Base-by-base conservation (phyloP, 108 stramenopile species). In the Craspedostauros australis region DNA sequence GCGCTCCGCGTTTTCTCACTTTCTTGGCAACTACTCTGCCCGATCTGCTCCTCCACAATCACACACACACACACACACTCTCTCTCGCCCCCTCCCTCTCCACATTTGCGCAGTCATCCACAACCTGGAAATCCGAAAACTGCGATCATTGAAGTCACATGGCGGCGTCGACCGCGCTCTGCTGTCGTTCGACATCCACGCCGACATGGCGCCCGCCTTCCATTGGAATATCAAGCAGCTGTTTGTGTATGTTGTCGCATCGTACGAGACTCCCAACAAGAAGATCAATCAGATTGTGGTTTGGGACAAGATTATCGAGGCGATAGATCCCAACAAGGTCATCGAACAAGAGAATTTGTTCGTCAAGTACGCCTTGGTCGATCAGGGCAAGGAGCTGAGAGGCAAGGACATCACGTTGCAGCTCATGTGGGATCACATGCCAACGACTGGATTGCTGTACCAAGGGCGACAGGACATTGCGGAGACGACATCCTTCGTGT, bases 401-500 rank as follows among this genome's bases (percentile, higher is more conserved):
- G 90, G 90, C 24, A 91, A 76, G 55, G 86, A 94, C 12, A 81
- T 98, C 5, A 73, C 77, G 14, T 62, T 97, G 36, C 68, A 68
- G 48, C 74, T 98, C 39, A 79, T 91, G 65, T 98, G 96, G 96
- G 98, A 98, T 75, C 94, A 96, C 61, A 98, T 98, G 98, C 98
- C 98, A 1, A 70, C 97, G 42, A 97, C 98, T 22, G 95, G 90
- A 11, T 51, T 73, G 11, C 58, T 93, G 29, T 86, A 75, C 48
- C 79, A 85, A 79, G 88, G 73, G 32, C 68, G 75, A 31, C 89
- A 87, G 77, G 50, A 57, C 19, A 42, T 71, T 33, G 73, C 63
- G 4, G 64, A 65, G 15, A 60, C 67, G 34, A 63, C 73, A 12
- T 73, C 49, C 25, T 93, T 91, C 62, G 45, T 50, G 31, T 60